Percentiles rank a stretch among this genome's conserved stretches.
Evolutionary conservation across 345 rosid genomes (phyloP).

Genomic region (Rhizophora mangle): DNA sequence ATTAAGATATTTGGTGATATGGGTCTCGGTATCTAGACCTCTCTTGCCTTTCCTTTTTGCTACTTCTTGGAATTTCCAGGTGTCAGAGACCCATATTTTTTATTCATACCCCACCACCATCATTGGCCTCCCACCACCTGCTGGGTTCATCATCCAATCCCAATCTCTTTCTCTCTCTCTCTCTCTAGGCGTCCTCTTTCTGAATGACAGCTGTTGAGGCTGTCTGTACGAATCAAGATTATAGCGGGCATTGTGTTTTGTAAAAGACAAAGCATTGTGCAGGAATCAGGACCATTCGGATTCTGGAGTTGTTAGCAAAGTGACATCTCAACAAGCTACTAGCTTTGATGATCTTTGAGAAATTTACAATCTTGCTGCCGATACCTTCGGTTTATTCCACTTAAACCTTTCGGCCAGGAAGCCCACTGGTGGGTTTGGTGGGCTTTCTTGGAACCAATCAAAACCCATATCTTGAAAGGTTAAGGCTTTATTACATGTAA

Average conservation of each 20-base stretch:
- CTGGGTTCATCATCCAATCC: slow-evolving; percentile 18
- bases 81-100: slow-evolving; percentile 38
- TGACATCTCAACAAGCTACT: slow-evolving; percentile 10
- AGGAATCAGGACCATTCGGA: neutral
- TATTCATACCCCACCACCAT: slow-evolving; percentile 27
- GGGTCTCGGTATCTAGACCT: slow-evolving; percentile 50
- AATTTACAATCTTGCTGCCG: neutral
- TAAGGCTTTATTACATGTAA: neutral
- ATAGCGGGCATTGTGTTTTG: no score
- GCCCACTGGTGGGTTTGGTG: slow-evolving; percentile 61
- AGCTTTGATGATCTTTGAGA: slow-evolving; percentile 1
- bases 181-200: neutral
- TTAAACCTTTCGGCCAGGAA: slow-evolving; percentile 3
- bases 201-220: slow-evolving; percentile 21
- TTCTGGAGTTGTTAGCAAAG: neutral
- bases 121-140: neutral
- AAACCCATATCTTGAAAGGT: slow-evolving; percentile 22
- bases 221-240: slow-evolving; percentile 15
- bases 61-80: slow-evolving; percentile 29
- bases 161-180: neutral
- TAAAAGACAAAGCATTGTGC: neutral
- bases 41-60: neutral
- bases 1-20: slow-evolving; percentile 26
- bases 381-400: neutral
- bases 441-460: slow-evolving; percentile 36